Base-by-base conservation (phyloP, 108 stramenopile species). In the Thalassiosira profunda region DNA sequence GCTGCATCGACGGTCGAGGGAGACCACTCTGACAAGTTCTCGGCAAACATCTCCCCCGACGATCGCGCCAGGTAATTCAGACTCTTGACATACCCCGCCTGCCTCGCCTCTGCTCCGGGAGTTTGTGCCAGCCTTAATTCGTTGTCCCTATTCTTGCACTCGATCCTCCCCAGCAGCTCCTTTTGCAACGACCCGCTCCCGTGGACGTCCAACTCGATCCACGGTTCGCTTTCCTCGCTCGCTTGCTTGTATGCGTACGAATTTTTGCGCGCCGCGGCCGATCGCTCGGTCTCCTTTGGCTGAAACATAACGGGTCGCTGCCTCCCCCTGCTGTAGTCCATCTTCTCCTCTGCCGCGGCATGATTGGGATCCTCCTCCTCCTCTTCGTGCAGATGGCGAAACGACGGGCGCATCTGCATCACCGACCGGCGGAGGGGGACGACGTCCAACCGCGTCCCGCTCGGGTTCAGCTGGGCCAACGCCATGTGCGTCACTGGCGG, bases 241-340 rank as follows among this genome's bases (percentile, higher is more conserved):
- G 91, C 79, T 48, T 83, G 80, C 62, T 91, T 87, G 79, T 86
- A 89, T 4, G 92, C 91, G 72, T 90, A 95, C 30, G 84, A 81
- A 21, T 80, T 84, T 35, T 87, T 84, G 28, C 92, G 81, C 20
- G 86, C 86, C 55, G 68, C 49, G 14, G 81, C 85, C 8, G 91
- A 83, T 49, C 90, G 70, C 61, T 96, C 95, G 2, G 80, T 76
- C 78, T 97, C 94, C 73, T 91, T 95, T 70, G 84, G 89, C 72
- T 92, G 87, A 57, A 93, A 93, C 42, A 80, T 58, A 55, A 88
- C 42, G 14, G 90, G 83, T 60, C 87, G 85, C 28, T 58, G 52
- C 67, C 74, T 54, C 28, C 34, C 43, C 25, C 30, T 3, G 4
- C 12, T 10, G 29, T 79, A 56, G 65, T 45, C 10, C 1, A 42